A percentile compares a stretch with the other conserved stretches of the same genome.
These are phyloP conservation scores for Curvularia hawaiiensis DNA, from an alignment of 2,329 filamentous ascomycete species.

Conservation along the genomic window DNA sequence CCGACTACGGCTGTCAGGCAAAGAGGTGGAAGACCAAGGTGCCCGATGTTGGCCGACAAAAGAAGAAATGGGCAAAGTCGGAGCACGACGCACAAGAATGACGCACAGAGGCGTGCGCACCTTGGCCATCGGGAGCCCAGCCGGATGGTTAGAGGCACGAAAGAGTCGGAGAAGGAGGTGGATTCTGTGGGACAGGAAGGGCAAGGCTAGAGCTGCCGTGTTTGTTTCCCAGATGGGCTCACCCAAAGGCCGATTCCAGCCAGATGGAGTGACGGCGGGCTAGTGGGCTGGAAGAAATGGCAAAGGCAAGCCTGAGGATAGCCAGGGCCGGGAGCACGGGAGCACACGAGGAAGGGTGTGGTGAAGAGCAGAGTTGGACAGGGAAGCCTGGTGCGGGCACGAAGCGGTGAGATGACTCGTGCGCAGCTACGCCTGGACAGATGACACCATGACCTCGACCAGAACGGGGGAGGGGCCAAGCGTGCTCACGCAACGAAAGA, in stretches of 20 bases:
- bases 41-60: constrained; percentile 17
- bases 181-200: constrained; percentile 10
- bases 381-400: constrained; percentile 27
- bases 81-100: constrained; percentile 19
- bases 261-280: constrained; percentile 25
- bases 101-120: constrained; percentile 14
- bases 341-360: constrained; percentile 26
- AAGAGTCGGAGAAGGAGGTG: no score
- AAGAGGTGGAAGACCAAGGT: constrained; percentile 25
- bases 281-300: constrained; percentile 36
- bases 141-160: constrained; percentile 28
- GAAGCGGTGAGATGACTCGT: constrained; percentile 48
- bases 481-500: constrained; percentile 27
- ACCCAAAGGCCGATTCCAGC: constrained; percentile 29
- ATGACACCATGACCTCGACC: constrained; percentile 40
- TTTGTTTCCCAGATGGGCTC: constrained; percentile 29
- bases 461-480: constrained; percentile 17
- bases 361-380: constrained; percentile 25
- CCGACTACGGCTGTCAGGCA: not conserved
- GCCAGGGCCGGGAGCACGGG: constrained; percentile 29
- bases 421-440: constrained; percentile 33
- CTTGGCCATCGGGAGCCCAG: constrained; percentile 18
- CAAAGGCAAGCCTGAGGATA: constrained; percentile 33
- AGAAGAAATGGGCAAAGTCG: constrained; percentile 6
- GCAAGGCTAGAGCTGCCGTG: constrained; percentile 37